phyloP scores from a whole-genome alignment of 2,329 filamentous ascomycete species.

The Alternaria dauci region DNA sequence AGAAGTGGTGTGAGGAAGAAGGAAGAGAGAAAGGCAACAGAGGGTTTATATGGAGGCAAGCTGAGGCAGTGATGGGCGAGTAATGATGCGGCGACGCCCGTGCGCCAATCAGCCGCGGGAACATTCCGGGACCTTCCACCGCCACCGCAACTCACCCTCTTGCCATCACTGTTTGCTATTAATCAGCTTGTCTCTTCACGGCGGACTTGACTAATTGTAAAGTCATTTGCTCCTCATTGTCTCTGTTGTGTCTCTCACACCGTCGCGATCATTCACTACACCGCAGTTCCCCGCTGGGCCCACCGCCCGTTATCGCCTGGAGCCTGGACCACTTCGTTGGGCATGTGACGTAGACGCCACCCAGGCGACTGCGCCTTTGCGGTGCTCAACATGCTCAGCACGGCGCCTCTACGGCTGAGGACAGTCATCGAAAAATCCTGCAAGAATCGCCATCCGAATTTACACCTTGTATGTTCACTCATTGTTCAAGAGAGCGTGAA shows the following conservation, averaged over 20 bases:
- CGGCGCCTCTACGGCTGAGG: constrained; percentile 15
- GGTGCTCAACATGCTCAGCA: constrained; percentile 26
- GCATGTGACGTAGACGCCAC: constrained; percentile 17
- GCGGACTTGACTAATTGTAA: neutral
- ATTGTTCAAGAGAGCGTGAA: neutral
- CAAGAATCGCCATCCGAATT: neutral
- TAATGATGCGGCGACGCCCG: constrained; percentile 45
- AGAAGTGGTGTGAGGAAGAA: constrained; percentile 27
- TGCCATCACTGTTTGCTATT: constrained; percentile 21
- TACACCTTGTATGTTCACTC: neutral
- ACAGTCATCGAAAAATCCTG: neutral
- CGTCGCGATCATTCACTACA: constrained; percentile 9
- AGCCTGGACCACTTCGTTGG: constrained; percentile 11
- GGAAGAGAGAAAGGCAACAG: constrained; percentile 25
- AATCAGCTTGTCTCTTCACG: constrained; percentile 19
- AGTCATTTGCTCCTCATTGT: too few relatives aligned
- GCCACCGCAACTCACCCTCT: constrained; percentile 9
- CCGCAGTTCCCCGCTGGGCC: constrained; percentile 30
- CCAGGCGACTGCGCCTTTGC: constrained; percentile 17
- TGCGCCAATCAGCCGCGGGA: constrained; percentile 43
- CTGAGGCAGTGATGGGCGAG: constrained; percentile 47
- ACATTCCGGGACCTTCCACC: constrained; percentile 42
- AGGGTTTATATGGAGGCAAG: constrained; percentile 42
- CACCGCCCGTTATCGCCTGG: constrained; percentile 37
- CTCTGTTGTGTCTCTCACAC: neutral